Base-by-base conservation (phyloP, 23 red algal species). In the Cyanidiococcus yangmingshanensis region DNA sequence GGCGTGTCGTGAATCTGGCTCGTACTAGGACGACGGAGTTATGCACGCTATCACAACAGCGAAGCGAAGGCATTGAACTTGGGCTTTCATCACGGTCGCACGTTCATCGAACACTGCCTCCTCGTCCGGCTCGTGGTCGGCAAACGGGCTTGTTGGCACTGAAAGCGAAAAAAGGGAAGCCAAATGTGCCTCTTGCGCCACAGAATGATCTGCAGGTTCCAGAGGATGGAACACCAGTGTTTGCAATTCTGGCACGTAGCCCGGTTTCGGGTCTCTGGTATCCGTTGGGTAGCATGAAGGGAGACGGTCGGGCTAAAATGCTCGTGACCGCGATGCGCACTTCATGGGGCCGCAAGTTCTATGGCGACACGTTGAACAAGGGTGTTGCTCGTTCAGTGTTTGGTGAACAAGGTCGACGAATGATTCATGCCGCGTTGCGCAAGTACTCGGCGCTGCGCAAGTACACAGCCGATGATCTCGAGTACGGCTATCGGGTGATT, bases 161-260 rank as follows among this genome's bases (percentile, higher is more conserved):
- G 12, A 7, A 32, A 35, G 63, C 63, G 16, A 71, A 71, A 29
- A 71, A 71, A 35, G 63, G 63, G 3, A 71, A 71, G 27, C 63
- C 63, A 3, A 35, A 25, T 71, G 32, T 30, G 7, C 63, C 63
- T 7, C 63, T 76, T 36, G 50, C 58, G 45, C 90, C 75, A 27
- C 76, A 75, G 0, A 58, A 50, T 1, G 24, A 77, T 24, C 77
- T 67, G 0, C 40, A 84, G 75, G 68, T 96, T 21, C 92, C 92
- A 16, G 92, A 96, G 41, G 92, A 96, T 45, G 92, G 92, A 36
- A 90, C 92, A 1, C 92, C 92, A 21, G 76, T 96, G 1, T 96
- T 96, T 68, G 75, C 84, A 17, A 76, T 96, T 27, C 84, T 90
- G 40, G 88, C 88, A 29, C 82, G 85, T 39, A 78, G 86, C 29